Evolutionary conservation across 1,139 yeast species (phyloP), one percentile per base, ranked within the genome.

Genomic region (Nadsonia starkeyi-henricii): DNA sequence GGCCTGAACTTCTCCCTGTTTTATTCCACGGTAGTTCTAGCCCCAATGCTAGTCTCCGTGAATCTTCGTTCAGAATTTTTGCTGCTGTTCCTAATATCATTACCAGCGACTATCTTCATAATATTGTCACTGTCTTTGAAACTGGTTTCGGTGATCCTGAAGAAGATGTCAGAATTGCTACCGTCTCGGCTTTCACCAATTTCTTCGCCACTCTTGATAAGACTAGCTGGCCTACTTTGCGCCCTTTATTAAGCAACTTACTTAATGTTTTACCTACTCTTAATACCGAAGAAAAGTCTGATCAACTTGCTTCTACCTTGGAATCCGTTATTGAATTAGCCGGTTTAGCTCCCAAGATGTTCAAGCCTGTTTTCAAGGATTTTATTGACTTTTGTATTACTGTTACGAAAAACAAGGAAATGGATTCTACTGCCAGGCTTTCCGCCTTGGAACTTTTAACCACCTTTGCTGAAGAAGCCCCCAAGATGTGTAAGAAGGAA

Each of bases 321-420:
- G 96, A 86, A 64, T 75, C 89, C 12, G 73, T 91, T 57, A 86
- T 89, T 52, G 97, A 91, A 58, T 74, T 91, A 53, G 96, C 89
- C 9, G 93, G 84, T 56, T 70, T 89, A 54, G 97, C 97, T 12
- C 98, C 98, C 48, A 91, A 89, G 62, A 78, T 91, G 79, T 91
- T 91, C 69, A 79, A 77, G 59, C 86, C 85, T 47, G 85, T 89
- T 85, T 89, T 91, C 64, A 80, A 84, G 47, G 81, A 86, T 23
- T 80, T 91, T 47, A 78, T 89, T 49, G 85, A 85, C 53, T 91
- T 91, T 61, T 80, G 94, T 58, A 74, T 88, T 17, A 78, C 80
- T 28, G 91, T 91, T 33, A 77, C 89, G 47, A 85, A 85, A 61
- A 81, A 86, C 65, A 78, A 75, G 58, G 93, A 85, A 19, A 70